These are phyloP conservation scores for Inga oerstediana DNA, from an alignment of 306 rosid species.

Conservation along the genomic window DNA sequence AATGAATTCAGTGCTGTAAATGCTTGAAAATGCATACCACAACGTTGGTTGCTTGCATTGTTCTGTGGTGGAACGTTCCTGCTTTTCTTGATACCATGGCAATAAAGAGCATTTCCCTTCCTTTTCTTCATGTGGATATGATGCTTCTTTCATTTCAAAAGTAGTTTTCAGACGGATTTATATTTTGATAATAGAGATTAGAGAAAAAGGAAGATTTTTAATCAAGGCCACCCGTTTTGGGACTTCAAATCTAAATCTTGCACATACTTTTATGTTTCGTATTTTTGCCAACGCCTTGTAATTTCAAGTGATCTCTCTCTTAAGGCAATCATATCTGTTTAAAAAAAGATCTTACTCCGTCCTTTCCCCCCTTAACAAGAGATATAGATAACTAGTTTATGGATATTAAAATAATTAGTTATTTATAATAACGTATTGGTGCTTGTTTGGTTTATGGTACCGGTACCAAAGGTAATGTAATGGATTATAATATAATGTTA, in stretches of 20 bases:
- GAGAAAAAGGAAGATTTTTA: neutral
- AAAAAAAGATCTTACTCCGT: neutral
- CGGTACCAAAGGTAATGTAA: too few relatives aligned
- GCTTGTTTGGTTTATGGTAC: too few relatives aligned
- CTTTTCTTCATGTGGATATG: neutral
- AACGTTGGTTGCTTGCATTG: slow-evolving; percentile 35
- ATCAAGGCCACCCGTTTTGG: neutral
- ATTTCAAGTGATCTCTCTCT: neutral
- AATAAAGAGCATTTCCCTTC: slow-evolving; percentile 43
- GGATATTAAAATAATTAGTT: too few relatives aligned
- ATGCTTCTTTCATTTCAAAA: neutral
- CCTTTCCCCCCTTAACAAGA: too few relatives aligned
- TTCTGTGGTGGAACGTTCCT: slow-evolving; percentile 24
- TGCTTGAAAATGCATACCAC: slow-evolving; percentile 31
- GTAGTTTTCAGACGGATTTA: neutral
- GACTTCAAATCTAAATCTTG: neutral
- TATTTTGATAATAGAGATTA: neutral
- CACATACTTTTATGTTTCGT: neutral
- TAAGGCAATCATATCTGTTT: neutral
- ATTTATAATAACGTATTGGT: too few relatives aligned
- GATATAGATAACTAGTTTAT: too few relatives aligned
- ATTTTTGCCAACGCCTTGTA: neutral
- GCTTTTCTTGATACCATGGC: slow-evolving; percentile 26
- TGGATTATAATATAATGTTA: too few relatives aligned
- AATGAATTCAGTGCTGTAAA: slow-evolving; percentile 42